These are phyloP conservation scores for Trypanosoma cruzi DNA, from an alignment of 208 protist genomes.

Conservation along the genomic window DNA sequence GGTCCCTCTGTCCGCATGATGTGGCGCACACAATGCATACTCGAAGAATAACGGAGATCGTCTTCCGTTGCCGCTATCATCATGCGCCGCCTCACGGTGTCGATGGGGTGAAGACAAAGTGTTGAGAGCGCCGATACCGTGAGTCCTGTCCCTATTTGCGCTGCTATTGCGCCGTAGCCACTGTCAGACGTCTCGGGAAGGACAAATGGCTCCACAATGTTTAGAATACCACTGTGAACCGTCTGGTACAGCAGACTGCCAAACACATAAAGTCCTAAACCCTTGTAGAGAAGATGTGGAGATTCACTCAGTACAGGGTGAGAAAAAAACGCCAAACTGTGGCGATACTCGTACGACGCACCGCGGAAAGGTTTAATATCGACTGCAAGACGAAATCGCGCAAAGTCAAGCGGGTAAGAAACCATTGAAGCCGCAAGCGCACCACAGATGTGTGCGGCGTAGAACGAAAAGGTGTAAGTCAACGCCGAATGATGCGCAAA, in stretches of 20 bases:
- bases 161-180: constrained; percentile 38
- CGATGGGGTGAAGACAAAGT: constrained; percentile 72
- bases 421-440: constrained; percentile 49
- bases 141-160: constrained; percentile 52
- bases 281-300: constrained; percentile 73
- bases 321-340: constrained; percentile 78
- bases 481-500: constrained; percentile 35
- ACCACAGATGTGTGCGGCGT: constrained; percentile 50
- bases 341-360: constrained; percentile 60
- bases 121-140: constrained; percentile 60
- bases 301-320: constrained; percentile 62
- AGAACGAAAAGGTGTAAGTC: constrained; percentile 49
- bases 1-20: constrained; percentile 65
- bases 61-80: constrained; percentile 82
- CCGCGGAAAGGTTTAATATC: constrained; percentile 64
- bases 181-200: constrained; percentile 43
- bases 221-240: constrained; percentile 44
- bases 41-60: constrained; percentile 53
- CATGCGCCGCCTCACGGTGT: constrained; percentile 75
- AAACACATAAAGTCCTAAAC: constrained; percentile 64
- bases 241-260: constrained; percentile 66
- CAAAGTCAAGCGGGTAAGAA: constrained; percentile 83
- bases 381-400: constrained; percentile 77
- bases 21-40: constrained; percentile 52
- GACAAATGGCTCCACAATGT: constrained; percentile 40